Conservation (phyloP, 1,284 basidiomycete genomes). For the Grifola frondosa region DNA sequence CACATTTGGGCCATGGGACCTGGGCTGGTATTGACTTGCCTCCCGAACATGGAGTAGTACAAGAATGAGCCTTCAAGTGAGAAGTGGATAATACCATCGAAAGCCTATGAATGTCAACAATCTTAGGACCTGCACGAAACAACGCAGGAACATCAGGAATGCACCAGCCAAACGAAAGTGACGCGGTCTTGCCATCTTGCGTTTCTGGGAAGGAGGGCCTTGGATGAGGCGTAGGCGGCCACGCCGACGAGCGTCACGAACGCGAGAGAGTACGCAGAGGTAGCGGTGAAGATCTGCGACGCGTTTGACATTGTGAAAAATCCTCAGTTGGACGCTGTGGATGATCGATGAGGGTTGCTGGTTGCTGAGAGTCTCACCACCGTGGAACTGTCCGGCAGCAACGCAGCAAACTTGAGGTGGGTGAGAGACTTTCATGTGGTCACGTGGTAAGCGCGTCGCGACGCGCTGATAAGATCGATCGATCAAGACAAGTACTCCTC, state of each 20-base stretch:
- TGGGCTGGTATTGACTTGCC: slow-evolving; percentile 65
- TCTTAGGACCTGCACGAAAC: neutral
- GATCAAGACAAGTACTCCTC: too few species aligned
- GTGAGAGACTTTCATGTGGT: too few species aligned
- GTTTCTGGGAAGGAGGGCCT: slow-evolving; percentile 56
- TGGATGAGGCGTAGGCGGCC: slow-evolving; percentile 51
- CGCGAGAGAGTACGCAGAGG: slow-evolving; percentile 62
- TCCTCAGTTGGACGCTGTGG: neutral
- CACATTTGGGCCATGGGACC: slow-evolving; percentile 78
- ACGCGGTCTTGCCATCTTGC: slow-evolving; percentile 60
- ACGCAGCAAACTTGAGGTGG: too few species aligned
- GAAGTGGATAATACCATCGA: slow-evolving; percentile 79
- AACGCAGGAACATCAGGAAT: slow-evolving; percentile 11
- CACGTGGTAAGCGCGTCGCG: too few species aligned
- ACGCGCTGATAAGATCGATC: too few species aligned
- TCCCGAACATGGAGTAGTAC: slow-evolving; percentile 70
- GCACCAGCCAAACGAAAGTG: slow-evolving; percentile 74
- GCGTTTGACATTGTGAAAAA: slow-evolving; percentile 14
- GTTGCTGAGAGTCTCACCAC: too few species aligned
- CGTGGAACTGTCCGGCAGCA: too few species aligned
- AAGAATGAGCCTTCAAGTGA: slow-evolving; percentile 78
- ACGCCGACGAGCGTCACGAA: slow-evolving; percentile 53
- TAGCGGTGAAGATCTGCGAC: slow-evolving; percentile 57
- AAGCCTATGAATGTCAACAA: slow-evolving; percentile 45
- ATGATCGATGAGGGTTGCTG: neutral